Conservation (phyloP, 768 basidiomycete species). For the Xerocomellus intermedius region DNA sequence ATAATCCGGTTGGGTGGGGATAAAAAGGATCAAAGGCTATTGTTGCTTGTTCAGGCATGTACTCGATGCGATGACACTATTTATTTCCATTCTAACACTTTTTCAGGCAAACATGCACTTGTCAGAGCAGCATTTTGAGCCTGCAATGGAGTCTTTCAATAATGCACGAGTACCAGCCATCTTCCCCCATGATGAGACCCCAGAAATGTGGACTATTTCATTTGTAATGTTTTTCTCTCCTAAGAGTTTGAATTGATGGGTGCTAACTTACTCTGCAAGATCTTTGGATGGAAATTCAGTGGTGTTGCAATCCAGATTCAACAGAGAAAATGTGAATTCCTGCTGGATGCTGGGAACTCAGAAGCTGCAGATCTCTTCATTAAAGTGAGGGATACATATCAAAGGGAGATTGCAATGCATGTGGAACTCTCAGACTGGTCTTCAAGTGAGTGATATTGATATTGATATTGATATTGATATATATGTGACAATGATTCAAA, state of each 20-base stretch:
- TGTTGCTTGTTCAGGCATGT: constrained; percentile 16
- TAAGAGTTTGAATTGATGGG: background rate
- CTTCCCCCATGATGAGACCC: constrained; percentile 12
- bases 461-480: too few species aligned
- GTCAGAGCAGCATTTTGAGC: background rate
- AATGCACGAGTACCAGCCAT: constrained; percentile 8
- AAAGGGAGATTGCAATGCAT: constrained; percentile 11
- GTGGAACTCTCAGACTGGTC: constrained; percentile 17
- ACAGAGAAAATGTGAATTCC: constrained; percentile 10
- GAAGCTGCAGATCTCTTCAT: constrained; percentile 8
- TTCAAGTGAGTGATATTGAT: background rate
- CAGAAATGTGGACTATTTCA: constrained; percentile 13
- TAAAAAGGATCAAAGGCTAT: background rate
- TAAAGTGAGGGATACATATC: constrained; percentile 5
- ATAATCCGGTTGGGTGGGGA: background rate
- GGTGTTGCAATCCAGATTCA: constrained; percentile 16
- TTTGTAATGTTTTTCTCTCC: constrained; percentile 7
- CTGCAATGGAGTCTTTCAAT: constrained; percentile 7
- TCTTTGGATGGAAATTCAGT: constrained; percentile 24
- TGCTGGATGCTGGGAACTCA: background rate
- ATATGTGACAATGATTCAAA: too few species aligned
- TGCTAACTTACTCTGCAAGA: constrained; percentile 3
- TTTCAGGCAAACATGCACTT: constrained; percentile 18
- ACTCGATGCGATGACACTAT: background rate
- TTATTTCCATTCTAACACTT: background rate